Base-by-base conservation (phyloP, 345 rosid species). In the Trapa bicornis region DNA sequence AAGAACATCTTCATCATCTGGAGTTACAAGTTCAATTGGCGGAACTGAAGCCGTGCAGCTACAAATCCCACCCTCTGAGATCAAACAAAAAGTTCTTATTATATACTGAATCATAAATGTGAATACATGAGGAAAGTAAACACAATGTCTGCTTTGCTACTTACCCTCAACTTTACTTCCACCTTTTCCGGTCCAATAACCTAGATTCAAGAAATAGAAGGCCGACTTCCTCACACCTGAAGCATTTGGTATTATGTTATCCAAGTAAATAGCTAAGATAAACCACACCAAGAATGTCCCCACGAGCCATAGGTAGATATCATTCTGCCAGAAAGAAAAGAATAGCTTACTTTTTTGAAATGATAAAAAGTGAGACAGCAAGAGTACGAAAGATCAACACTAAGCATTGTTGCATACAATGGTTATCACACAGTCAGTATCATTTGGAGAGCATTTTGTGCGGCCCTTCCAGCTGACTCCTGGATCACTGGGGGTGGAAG, bases 151-250 rank as follows among this genome's bases (percentile, higher is more conserved):
- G 37, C 38, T 37, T 61, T 22, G 32, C 67, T 36, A 61, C 41
- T 73, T 75, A 88, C 97, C 97, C 90, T 79, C 72, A 41, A 76
- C 84, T 72, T 79, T 83, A 80, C 71, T 77, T 77, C 98, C 96
- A 70, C 94, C 96, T 77, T 72, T 90, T 74, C 96, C 97, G 0
- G 88, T 88, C 98, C 98, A 90, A 72, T 84, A 88, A 42, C 89
- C 86, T 35, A 89, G 96, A 39, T 80, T 83, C 22, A 93, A 73
- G 80, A 93, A 88, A 80, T 88, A 93, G 76, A 85, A 78, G 38
- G 79, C 10, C 47, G 97, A 75, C 77, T 85, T 93, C 75, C 97
- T 86, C 64, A 87, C 84, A 71, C 96, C 94, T 14, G 84, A 84
- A 3, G 88, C 86, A 70, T 90, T 93, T 68, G 94, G 90, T 70